Percentiles rank a stretch among this genome's conserved stretches.
These are phyloP conservation scores for Karstenula rhodostoma DNA, from an alignment of 2,329 filamentous ascomycete genomes.

Conservation along the genomic window DNA sequence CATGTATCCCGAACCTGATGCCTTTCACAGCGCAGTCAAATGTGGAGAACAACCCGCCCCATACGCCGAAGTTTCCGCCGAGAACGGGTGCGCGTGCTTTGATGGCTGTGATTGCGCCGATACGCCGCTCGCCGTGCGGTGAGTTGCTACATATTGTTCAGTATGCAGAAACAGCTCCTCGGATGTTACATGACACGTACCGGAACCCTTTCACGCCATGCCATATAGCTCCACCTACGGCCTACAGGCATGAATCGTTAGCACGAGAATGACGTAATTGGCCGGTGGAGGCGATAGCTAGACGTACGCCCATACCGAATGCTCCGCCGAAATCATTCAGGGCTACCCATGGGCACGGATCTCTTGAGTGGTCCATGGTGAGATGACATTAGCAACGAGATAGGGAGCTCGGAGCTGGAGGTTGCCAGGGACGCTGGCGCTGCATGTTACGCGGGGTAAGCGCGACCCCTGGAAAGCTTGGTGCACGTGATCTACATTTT, in stretches of 20 bases:
- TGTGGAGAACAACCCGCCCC: conserved; percentile 92
- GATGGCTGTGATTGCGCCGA: conserved; percentile 91
- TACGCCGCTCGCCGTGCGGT: conserved; percentile 84
- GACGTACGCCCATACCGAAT: conserved; percentile 90
- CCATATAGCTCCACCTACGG: conserved; percentile 69
- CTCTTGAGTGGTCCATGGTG: conserved; percentile 87
- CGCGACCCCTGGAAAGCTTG: conserved; percentile 13
- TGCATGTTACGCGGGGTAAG: conserved; percentile 14
- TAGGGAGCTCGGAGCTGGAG: conserved; percentile 14
- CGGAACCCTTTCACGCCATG: conserved; percentile 83
- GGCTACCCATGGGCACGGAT: conserved; percentile 94
- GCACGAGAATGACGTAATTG: conserved; percentile 20
- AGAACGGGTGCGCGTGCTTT: conserved; percentile 94
- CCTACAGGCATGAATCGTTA: conserved; percentile 25
- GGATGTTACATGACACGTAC: conserved; percentile 8
- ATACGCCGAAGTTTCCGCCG: conserved; percentile 95
- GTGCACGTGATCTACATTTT: conserved; percentile 7
- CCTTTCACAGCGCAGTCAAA: conserved; percentile 97
- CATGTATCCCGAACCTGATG: conserved; percentile 33
- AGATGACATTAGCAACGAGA: conserved; percentile 13
- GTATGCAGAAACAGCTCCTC: background rate
- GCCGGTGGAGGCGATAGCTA: conserved; percentile 8
- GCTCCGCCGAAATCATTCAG: conserved; percentile 96
- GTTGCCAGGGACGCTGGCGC: conserved; percentile 14
- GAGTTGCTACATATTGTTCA: conserved; percentile 27